Conservation (phyloP, 768 basidiomycete genomes). For the Candolleomyces efflorescens region DNA sequence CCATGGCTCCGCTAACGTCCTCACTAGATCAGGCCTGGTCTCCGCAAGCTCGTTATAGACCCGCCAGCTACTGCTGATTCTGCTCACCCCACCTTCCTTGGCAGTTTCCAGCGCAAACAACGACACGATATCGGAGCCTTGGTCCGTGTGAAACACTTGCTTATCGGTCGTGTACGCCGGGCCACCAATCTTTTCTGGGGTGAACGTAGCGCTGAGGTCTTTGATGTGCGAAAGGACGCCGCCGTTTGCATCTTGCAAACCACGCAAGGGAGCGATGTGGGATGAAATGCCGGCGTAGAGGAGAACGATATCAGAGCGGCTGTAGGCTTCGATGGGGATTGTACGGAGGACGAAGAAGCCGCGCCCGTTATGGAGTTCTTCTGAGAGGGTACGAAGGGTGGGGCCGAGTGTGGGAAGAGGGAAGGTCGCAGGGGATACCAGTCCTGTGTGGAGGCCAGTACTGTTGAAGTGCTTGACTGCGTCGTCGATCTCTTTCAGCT, state of each 20-base stretch:
- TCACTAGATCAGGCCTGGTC: constrained; percentile 43
- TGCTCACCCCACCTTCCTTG: constrained; percentile 40
- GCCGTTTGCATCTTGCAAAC: constrained; percentile 19
- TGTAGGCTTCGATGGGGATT: constrained; percentile 40
- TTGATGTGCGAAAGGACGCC: constrained; percentile 46
- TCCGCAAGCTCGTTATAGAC: constrained; percentile 46
- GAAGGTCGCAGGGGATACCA: constrained; percentile 25
- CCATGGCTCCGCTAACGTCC: constrained; percentile 39
- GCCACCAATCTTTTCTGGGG: constrained; percentile 34
- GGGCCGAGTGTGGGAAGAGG: constrained; percentile 39
- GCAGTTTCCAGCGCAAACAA: constrained; percentile 38
- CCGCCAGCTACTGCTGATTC: constrained; percentile 39
- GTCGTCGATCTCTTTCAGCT: constrained; percentile 33
- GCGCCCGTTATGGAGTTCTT: constrained; percentile 39
- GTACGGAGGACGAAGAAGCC: constrained; percentile 47
- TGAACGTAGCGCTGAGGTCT: constrained; percentile 31
- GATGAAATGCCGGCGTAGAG: constrained; percentile 36
- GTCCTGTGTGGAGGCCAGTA: constrained; percentile 1
- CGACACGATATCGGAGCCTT: constrained; percentile 39
- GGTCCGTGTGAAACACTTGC: constrained; percentile 48
- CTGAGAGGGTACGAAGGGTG: constrained; percentile 28
- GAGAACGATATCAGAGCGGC: constrained; percentile 33
- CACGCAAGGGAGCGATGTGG: constrained; percentile 14
- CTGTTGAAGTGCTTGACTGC: constrained; percentile 22
- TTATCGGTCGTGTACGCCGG: constrained; percentile 48